These are phyloP conservation scores for Daldinia childiae DNA, from an alignment of 495 filamentous ascomycete genomes.

Conservation along the genomic window DNA sequence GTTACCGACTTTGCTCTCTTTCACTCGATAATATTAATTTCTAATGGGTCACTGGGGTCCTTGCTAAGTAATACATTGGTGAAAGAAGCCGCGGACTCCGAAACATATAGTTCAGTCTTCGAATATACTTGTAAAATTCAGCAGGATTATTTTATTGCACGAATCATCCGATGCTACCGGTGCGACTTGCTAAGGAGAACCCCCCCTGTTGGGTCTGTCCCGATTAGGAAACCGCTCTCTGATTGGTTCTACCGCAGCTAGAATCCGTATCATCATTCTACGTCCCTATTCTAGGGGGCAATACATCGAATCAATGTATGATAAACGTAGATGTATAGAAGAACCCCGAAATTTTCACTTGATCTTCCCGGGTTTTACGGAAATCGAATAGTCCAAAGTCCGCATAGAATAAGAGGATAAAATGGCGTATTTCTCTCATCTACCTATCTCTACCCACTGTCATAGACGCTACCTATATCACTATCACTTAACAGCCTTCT, in stretches of 20 bases:
- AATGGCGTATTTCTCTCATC: background rate
- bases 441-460: background rate
- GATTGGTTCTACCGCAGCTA: background rate
- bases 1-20: constrained; percentile 1
- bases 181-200: background rate
- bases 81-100: no score
- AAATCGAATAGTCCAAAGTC: background rate
- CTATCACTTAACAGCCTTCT: background rate
- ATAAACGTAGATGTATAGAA: background rate
- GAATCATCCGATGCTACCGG: background rate
- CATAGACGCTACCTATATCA: background rate
- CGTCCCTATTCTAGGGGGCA: background rate
- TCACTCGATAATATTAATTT: no score
- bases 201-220: background rate
- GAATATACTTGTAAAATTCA: background rate
- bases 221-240: background rate
- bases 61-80: no score
- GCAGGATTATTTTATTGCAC: background rate
- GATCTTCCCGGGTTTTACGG: background rate
- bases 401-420: background rate
- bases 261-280: background rate
- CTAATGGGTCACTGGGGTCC: no score
- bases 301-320: background rate
- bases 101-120: background rate
- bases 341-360: background rate